Conservation (phyloP, 108 stramenopile species). For the Cyclotella cryptica region DNA sequence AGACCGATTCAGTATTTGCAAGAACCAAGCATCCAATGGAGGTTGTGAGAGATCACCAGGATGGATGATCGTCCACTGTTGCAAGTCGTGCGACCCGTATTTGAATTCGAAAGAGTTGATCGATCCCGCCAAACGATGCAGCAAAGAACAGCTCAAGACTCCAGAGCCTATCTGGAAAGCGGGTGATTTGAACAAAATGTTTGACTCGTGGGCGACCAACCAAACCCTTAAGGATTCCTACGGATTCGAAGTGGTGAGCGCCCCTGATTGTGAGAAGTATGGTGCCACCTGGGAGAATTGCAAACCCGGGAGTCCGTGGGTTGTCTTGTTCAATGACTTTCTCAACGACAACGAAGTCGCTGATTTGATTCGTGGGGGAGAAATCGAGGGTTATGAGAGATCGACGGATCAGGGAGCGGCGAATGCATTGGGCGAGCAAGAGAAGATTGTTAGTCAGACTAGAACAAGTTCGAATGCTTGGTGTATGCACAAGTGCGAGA, state of each 20-base stretch:
- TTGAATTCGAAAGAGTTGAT: conserved; percentile 58
- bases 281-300: conserved; percentile 49
- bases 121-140: conserved; percentile 61
- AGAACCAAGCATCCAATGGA: conserved; percentile 49
- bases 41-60: conserved; percentile 52
- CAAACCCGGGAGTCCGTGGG: conserved; percentile 55
- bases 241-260: conserved; percentile 34
- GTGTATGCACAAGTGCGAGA: conserved; percentile 61
- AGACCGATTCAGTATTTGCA: conserved; percentile 58
- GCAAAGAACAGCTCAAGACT: conserved; percentile 57
- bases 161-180: conserved; percentile 66
- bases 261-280: conserved; percentile 39
- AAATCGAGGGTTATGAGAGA: conserved; percentile 45
- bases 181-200: conserved; percentile 67
- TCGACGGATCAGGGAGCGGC: conserved; percentile 65
- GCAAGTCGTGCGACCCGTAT: conserved; percentile 61
- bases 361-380: conserved; percentile 54
- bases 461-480: conserved; percentile 76
- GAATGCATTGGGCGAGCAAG: conserved; percentile 65
- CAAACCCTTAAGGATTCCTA: conserved; percentile 42
- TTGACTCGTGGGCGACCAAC: conserved; percentile 58
- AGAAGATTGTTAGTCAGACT: conserved; percentile 61
- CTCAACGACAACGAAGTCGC: conserved; percentile 53
- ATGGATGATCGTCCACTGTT: conserved; percentile 78
- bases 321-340: conserved; percentile 67